A percentile compares a stretch with the other conserved stretches of the same genome.
Conservation (phyloP, 2,329 filamentous ascomycete genomes). For the Shiraia bambusicola region DNA sequence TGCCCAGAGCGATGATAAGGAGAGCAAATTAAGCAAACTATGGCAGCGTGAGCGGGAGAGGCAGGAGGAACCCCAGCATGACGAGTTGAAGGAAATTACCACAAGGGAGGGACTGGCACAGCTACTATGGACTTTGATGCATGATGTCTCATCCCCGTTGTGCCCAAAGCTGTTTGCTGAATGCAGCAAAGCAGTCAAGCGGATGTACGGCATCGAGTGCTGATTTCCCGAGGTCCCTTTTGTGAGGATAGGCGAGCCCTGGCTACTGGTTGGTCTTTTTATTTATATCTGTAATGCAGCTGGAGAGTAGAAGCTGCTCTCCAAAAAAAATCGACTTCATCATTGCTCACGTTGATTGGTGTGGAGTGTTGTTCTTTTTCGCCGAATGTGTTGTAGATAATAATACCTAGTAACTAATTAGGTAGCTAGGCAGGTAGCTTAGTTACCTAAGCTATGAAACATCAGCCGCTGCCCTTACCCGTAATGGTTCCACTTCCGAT, state of each 20-base stretch:
- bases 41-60: conserved; percentile 12
- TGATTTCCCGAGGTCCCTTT: neutral
- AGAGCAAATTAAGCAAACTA: conserved; percentile 14
- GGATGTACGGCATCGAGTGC: conserved; percentile 17
- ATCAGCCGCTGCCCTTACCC: conserved; percentile 4
- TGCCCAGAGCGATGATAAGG: conserved; percentile 6
- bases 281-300: too few relatives aligned
- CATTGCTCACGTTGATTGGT: too few relatives aligned
- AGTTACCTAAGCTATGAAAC: conserved; percentile 10
- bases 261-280: too few relatives aligned
- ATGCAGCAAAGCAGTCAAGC: conserved; percentile 21
- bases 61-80: conserved; percentile 7
- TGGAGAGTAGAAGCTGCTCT: too few relatives aligned
- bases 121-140: conserved; percentile 25
- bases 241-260: neutral
- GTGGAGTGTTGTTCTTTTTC: too few relatives aligned
- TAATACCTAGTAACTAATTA: too few relatives aligned
- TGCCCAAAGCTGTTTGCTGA: conserved; percentile 13
- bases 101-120: conserved; percentile 29
- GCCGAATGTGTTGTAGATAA: too few relatives aligned
- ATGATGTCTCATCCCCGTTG: conserved; percentile 12
- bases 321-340: too few relatives aligned
- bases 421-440: too few relatives aligned
- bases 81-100: conserved; percentile 25
- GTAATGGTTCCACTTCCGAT: conserved; percentile 15